Conservation (phyloP, 306 rosid genomes). For the Fragaria iinumae region DNA sequence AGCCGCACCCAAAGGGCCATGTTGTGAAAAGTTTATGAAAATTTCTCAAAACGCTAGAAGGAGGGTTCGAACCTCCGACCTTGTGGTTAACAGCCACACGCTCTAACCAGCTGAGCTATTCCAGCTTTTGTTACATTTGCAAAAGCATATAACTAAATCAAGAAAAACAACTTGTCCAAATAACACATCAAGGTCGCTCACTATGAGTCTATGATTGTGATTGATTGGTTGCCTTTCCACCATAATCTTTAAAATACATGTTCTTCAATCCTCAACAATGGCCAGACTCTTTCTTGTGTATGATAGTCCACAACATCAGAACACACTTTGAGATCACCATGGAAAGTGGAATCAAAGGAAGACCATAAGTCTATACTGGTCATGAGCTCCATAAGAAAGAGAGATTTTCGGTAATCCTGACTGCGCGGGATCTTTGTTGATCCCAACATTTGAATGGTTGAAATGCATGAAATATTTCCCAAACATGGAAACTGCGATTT, state of each 20-base stretch:
- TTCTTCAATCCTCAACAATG: background rate
- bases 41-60: conserved; percentile 9
- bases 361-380: background rate
- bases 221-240: background rate
- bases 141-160: no score
- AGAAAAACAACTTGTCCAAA: no score
- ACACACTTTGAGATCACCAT: background rate
- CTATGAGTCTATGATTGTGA: no score
- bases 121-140: background rate
- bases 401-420: background rate
- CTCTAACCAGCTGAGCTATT: conserved; percentile 39
- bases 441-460: background rate
- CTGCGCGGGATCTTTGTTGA: background rate
- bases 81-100: conserved; percentile 33
- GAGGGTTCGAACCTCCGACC: conserved; percentile 26
- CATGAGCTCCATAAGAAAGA: background rate
- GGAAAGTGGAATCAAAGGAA: background rate
- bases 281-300: no score
- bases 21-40: no score
- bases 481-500: background rate
- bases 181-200: no score
- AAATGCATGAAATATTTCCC: background rate
- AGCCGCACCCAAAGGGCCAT: no score
- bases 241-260: background rate
- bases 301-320: background rate